Conservation (phyloP, 768 basidiomycete genomes). For the Amanita muscaria region DNA sequence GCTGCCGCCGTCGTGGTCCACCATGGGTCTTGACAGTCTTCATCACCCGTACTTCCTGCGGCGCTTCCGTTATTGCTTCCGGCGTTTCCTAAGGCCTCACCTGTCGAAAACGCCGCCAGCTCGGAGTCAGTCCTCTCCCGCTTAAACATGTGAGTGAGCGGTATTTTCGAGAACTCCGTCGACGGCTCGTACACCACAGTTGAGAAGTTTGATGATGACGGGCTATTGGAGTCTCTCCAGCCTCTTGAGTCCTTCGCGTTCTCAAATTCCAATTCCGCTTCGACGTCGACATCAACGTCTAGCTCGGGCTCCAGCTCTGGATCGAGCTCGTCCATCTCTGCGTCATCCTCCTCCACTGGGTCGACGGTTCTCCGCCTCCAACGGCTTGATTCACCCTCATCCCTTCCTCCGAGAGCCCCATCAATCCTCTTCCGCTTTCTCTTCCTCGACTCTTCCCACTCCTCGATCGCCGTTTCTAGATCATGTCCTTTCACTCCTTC, state of each 20-base stretch:
- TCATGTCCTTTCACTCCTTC: conserved; percentile 59
- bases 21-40: conserved; percentile 3
- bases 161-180: conserved; percentile 17
- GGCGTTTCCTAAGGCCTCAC: background rate
- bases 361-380: no score
- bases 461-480: conserved; percentile 52
- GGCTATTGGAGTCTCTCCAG: background rate
- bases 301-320: no score
- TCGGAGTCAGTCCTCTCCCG: conserved; percentile 54
- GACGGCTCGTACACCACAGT: background rate
- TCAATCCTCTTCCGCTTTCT: conserved; percentile 1
- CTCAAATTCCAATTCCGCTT: no score
- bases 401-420: background rate
- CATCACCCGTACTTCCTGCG: conserved; percentile 4
- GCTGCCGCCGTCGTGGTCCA: background rate
- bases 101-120: conserved; percentile 13
- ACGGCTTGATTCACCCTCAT: background rate
- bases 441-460: conserved; percentile 41
- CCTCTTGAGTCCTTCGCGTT: background rate
- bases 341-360: no score
- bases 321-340: no score
- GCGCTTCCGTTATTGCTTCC: background rate
- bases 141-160: conserved; percentile 58
- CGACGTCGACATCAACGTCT: no score
- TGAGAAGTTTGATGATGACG: background rate